Evolutionary conservation across 176 grass and related monocot species (phyloP), one percentile per base, ranked within the genome.

Genomic region (Elaeis guineensis): DNA sequence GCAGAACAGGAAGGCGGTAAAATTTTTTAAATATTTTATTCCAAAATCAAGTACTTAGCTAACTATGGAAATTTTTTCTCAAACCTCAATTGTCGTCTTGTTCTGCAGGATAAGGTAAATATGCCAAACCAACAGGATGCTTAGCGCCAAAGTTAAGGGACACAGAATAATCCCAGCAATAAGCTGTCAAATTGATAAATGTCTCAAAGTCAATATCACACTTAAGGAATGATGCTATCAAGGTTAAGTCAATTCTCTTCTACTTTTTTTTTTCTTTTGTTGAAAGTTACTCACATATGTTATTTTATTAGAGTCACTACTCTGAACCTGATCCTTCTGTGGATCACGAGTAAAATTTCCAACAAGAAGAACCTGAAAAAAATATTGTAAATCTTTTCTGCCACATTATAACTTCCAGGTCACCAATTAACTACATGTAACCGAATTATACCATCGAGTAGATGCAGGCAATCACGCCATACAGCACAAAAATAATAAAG

Each of bases 31-130:
- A 44, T 12, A 44, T 44, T 44, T 12, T 3, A 44, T 44, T 44
- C 9, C 35, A 44, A 44, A 44, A 44, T 12, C 35, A 44, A 44
- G 35, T 44, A 44, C 35, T 44, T 12, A 0, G 35, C 1, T 44
- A 12, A 44, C 9, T 14, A 44, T 3, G 9, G 35, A 44, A 44
- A 12, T 44, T 11, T 35, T 76, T 75, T 73, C 32, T 4, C 76
- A 65, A 76, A 97, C 93, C 87, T 97, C 93, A 0, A 97, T 92
- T 66, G 93, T 97, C 50, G 93, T 97, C 80, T 97, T 97, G 63
- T 97, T 97, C 69, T 85, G 93, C 16, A 92, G 75, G 63, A 97
- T 83, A 52, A 97, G 93, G 67, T 97, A 92, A 65, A 83, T 73
- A 75, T 97, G 87, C 93, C 87, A 97, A 54, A 70, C 84, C 70